A percentile compares a stretch with the other conserved stretches of the same genome.
These are phyloP conservation scores for Lepidium didymum DNA, from an alignment of 345 rosid genomes.

Conservation along the genomic window DNA sequence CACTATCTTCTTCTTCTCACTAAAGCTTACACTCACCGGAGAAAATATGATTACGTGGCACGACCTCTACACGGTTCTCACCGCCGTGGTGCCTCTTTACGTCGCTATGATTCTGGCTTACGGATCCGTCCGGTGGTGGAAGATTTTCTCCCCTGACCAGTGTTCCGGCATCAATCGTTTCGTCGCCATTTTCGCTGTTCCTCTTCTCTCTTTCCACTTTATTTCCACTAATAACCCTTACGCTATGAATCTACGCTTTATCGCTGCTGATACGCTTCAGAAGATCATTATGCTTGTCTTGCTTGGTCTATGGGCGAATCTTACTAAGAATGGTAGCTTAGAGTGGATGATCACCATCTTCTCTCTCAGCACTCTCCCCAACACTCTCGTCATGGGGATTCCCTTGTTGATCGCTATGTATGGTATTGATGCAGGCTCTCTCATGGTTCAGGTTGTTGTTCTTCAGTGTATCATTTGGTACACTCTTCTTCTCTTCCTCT, in stretches of 20 bases:
- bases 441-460: slow-evolving; percentile 93
- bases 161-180: no score
- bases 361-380: slow-evolving; percentile 85
- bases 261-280: slow-evolving; percentile 90
- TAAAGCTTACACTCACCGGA: neutral
- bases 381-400: slow-evolving; percentile 95
- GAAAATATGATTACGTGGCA: slow-evolving; percentile 53
- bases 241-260: no score
- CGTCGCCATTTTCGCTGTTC: no score
- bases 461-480: slow-evolving; percentile 97
- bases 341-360: slow-evolving; percentile 96
- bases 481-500: slow-evolving; percentile 77
- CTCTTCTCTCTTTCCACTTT: no score
- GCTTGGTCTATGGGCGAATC: slow-evolving; percentile 57
- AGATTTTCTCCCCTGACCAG: no score
- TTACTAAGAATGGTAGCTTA: slow-evolving; percentile 52
- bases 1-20: slow-evolving; percentile 4
- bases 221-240: no score
- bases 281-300: slow-evolving; percentile 60
- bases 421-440: slow-evolving; percentile 53
- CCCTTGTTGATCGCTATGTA: slow-evolving; percentile 93
- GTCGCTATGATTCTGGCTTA: no score
- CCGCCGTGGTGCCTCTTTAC: slow-evolving; percentile 83
- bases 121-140: no score
- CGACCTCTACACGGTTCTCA: slow-evolving; percentile 86